A percentile compares a stretch with the other conserved stretches of the same genome.
Conservation (phyloP, 306 rosid species). For the Cercis canadensis region DNA sequence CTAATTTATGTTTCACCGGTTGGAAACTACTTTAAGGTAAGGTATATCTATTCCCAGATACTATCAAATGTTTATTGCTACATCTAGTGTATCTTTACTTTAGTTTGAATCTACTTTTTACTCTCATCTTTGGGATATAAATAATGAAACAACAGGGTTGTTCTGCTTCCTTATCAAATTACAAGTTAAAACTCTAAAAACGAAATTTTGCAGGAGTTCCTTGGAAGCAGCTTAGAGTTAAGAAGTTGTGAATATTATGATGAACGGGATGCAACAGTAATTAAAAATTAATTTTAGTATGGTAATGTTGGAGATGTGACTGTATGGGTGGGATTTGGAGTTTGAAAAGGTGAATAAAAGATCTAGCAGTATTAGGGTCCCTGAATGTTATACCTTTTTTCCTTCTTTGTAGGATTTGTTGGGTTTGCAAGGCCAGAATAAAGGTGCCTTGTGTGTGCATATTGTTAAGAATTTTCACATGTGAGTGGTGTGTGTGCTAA, state of each 20-base stretch:
- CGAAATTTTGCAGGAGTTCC: slow-evolving; percentile 23
- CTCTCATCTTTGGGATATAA: slow-evolving; percentile 3
- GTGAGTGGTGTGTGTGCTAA: no score
- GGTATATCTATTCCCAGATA: neutral
- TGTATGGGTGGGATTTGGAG: slow-evolving; percentile 14
- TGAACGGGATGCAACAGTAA: slow-evolving; percentile 7
- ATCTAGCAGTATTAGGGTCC: slow-evolving; percentile 2
- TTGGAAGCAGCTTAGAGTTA: slow-evolving; percentile 6
- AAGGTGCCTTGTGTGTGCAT: slow-evolving; percentile 5
- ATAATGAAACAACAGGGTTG: neutral
- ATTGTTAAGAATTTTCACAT: slow-evolving; percentile 7
- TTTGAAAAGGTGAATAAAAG: slow-evolving; percentile 13
- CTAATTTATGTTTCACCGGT: slow-evolving; percentile 94
- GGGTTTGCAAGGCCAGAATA: slow-evolving; percentile 8
- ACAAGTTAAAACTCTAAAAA: no score
- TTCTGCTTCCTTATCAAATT: neutral
- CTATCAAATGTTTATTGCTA: slow-evolving; percentile 8
- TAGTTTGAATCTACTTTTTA: slow-evolving; percentile 6
- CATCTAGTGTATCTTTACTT: slow-evolving; percentile 15
- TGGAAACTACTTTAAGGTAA: slow-evolving; percentile 97
- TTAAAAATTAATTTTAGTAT: neutral
- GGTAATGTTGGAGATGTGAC: neutral
- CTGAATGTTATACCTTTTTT: neutral
- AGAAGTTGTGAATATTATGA: slow-evolving; percentile 8
- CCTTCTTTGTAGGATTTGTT: slow-evolving; percentile 11